These are phyloP conservation scores for Yamadazyma paraphyllophila DNA, from an alignment of 805 yeast species.

Conservation along the genomic window DNA sequence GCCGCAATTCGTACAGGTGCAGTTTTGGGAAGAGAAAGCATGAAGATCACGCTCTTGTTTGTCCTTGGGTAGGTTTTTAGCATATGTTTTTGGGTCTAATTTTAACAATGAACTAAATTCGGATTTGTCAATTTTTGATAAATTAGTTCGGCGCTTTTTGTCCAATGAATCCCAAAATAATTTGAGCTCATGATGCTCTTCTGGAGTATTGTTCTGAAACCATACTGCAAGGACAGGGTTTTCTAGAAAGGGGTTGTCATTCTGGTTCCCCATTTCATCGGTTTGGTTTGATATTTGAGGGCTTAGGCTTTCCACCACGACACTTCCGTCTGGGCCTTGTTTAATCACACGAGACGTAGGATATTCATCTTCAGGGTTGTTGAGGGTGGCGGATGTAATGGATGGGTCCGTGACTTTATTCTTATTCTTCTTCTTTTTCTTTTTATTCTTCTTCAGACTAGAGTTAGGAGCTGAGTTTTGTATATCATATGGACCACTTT, in stretches of 20 bases:
- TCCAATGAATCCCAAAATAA: conserved; percentile 66
- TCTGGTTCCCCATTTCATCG: conserved; percentile 7
- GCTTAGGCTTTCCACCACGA: conserved; percentile 59
- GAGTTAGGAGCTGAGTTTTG: not conserved
- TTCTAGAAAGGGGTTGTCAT: conserved; percentile 8
- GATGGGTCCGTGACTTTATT: conserved; percentile 22
- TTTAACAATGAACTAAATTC: conserved; percentile 65
- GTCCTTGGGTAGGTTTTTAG: conserved; percentile 5
- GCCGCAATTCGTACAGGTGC: conserved; percentile 79
- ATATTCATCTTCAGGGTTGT: conserved; percentile 59
- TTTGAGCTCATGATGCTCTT: conserved; percentile 51
- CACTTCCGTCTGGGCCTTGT: conserved; percentile 73
- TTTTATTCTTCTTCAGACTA: conserved; percentile 8
- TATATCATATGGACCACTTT: conserved; percentile 6
- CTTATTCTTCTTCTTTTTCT: conserved; percentile 33
- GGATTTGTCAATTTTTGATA: conserved; percentile 65
- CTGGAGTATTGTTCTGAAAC: conserved; percentile 44
- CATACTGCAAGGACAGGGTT: conserved; percentile 31
- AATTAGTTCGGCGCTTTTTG: conserved; percentile 56
- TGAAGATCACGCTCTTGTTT: conserved; percentile 12
- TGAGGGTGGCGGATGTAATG: conserved; percentile 43
- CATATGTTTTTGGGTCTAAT: conserved; percentile 23
- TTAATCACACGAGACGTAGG: conserved; percentile 71
- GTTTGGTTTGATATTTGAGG: conserved; percentile 11
- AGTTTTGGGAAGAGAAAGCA: conserved; percentile 22